Evolutionary conservation across 164 flowering plant genomes (phyloP).

Genomic region (Cinnamomum micranthum): DNA sequence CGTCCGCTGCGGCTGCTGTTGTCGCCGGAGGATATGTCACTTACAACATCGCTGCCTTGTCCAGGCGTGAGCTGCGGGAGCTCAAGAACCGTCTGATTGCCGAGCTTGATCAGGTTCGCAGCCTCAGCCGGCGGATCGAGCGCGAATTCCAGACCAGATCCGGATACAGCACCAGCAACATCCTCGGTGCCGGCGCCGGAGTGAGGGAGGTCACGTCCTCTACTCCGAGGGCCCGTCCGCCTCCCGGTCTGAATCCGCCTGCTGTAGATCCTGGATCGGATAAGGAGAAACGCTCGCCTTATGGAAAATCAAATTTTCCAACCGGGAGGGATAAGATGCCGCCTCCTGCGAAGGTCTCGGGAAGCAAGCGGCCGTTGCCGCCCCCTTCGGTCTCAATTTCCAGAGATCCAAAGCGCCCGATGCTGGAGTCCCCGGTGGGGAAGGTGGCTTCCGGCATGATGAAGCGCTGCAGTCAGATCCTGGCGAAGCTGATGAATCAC

Average conservation of each 20-base stretch:
- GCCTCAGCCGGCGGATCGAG: slow-evolving; percentile 45
- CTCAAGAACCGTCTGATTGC: slow-evolving; percentile 40
- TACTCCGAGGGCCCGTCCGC: background rate
- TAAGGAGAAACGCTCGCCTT: slow-evolving; percentile 22
- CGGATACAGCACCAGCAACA: slow-evolving; percentile 18
- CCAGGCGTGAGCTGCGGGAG: slow-evolving; percentile 45
- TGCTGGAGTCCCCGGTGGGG: slow-evolving; percentile 2
- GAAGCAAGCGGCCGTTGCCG: slow-evolving; percentile 41
- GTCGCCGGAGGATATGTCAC: slow-evolving; percentile 14
- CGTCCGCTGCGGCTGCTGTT: background rate
- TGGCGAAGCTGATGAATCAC: slow-evolving; percentile 65
- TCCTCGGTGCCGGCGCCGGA: slow-evolving; percentile 12
- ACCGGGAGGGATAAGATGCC: slow-evolving; percentile 15
- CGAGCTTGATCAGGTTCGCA: slow-evolving; percentile 62
- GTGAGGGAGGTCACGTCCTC: slow-evolving; percentile 10
- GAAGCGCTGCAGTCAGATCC: slow-evolving; percentile 55
- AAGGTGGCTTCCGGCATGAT: slow-evolving; percentile 12
- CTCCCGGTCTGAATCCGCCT: background rate
- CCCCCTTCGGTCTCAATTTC: background rate
- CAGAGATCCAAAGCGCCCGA: slow-evolving; percentile 28
- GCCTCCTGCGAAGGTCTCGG: slow-evolving; percentile 36
- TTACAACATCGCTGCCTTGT: slow-evolving; percentile 35
- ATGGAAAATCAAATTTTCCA: slow-evolving; percentile 11
- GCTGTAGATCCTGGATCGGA: slow-evolving; percentile 5
- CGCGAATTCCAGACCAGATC: slow-evolving; percentile 32